Evolutionary conservation across 1,284 basidiomycete species (phyloP), one percentile per base, ranked within the genome.

Genomic region (Rhodofomes roseus): DNA sequence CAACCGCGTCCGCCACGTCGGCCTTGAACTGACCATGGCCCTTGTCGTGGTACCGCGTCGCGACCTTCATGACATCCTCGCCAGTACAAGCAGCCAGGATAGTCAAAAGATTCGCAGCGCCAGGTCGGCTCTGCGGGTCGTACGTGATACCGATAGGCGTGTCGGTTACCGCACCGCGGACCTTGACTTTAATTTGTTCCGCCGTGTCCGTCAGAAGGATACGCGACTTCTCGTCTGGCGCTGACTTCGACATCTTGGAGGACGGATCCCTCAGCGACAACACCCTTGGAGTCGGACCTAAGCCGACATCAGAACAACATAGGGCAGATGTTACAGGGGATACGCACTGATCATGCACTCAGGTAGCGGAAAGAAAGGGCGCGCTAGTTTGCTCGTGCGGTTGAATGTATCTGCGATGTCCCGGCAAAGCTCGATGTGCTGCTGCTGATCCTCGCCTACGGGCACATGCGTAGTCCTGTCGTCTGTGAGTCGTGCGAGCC

Each of bases 181-280:
- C 82, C 73, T 97, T 97, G 22, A 78, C 69, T 41, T 71, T 71
- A 39, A 97, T 92, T 67, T 84, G 74, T 2, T 76, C 68, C 1
- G 83, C 73, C 0, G 82, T 75, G 70, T 98, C 96, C 22, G 93
- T 96, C 41, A 98, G 79, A 58, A 94, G 77, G 65, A 98, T 94
- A 27, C 95, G 89, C 1, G 94, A 95, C n/a, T 83, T 77, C 1
- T 83, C 66, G 69, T 93, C 87, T 0, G 89, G 89, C 0, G 92
- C 82, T 0, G 96, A 98, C 73, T 98, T 98, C 43, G 95, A 97
- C 96, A 98, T 98, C 74, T 98, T 98, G 11, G 88, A 83, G 0
- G 79, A 77, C 0, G 95, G 93, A 71, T 96, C 91, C 58, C 87
- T 87, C 16, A 98, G 84, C 2, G 93, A 96, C 8, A 96, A 83